Conservation (phyloP, 192 early-diverging fungal genomes). For the Backusella parvicylindrica region DNA sequence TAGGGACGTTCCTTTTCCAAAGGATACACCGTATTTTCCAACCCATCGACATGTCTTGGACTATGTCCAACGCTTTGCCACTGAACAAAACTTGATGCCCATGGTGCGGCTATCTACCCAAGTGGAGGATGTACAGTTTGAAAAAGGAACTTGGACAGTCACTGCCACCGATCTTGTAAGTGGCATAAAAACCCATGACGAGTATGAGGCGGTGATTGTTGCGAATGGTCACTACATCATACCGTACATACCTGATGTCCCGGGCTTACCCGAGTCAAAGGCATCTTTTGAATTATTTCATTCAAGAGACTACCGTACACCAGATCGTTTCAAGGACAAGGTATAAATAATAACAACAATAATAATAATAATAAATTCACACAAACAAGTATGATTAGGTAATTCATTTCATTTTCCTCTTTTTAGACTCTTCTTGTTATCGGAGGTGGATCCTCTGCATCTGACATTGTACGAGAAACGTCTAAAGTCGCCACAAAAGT, state of each 20-base stretch:
- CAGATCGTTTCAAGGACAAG: slow-evolving; percentile 29
- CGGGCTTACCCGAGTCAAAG: slow-evolving; percentile 19
- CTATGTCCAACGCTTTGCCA: slow-evolving; percentile 37
- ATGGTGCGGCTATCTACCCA: slow-evolving; percentile 37
- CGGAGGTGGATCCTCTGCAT: slow-evolving; percentile 50
- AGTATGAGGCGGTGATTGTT: slow-evolving; percentile 49
- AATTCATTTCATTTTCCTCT: not conserved
- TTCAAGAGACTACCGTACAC: slow-evolving; percentile 32
- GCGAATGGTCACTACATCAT: slow-evolving; percentile 45
- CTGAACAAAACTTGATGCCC: slow-evolving; percentile 11
- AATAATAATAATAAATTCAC: not conserved
- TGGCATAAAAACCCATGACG: not conserved
- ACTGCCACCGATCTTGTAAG: not conserved
- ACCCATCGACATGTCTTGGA: slow-evolving; percentile 33
- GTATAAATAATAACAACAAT: slow-evolving; percentile 14
- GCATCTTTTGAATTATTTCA: slow-evolving; percentile 13
- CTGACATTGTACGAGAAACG: slow-evolving; percentile 48
- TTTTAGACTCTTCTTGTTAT: slow-evolving; percentile 46
- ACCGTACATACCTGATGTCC: slow-evolving; percentile 48
- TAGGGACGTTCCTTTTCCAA: slow-evolving; percentile 37
- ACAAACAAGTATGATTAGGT: not conserved
- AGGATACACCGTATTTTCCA: slow-evolving; percentile 37
- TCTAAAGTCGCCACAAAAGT: slow-evolving; percentile 31
- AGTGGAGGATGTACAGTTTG: slow-evolving; percentile 28
- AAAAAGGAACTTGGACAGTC: slow-evolving; percentile 15